Conservation (phyloP, 2,329 filamentous ascomycete genomes). For the Trichoderma sp. region DNA sequence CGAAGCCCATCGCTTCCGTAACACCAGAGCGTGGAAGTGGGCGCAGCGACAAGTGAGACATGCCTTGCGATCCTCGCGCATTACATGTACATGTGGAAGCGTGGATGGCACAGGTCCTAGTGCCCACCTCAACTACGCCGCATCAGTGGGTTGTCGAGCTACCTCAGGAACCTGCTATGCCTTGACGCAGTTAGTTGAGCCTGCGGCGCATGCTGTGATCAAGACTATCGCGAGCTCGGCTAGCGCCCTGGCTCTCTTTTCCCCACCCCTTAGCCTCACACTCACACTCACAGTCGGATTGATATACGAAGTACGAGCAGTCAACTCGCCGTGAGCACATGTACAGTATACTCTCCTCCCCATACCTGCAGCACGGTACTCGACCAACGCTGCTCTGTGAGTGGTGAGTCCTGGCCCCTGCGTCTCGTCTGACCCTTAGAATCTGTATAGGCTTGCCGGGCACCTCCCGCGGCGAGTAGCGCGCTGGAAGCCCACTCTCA, state of each 20-base stretch:
- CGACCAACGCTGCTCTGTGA: not conserved
- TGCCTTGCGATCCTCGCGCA: not conserved
- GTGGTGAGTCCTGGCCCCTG: not conserved
- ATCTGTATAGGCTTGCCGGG: not conserved
- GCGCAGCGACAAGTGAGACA: slow-evolving; percentile 7
- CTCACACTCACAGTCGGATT: not conserved
- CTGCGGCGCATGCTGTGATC: not conserved
- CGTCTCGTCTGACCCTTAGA: slow-evolving; percentile 1
- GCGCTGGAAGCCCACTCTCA: not conserved
- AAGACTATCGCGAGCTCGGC: slow-evolving; percentile 4
- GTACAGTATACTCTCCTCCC: not conserved
- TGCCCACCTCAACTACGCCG: not conserved
- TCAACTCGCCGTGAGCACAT: not conserved
- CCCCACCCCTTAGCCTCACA: slow-evolving; percentile 10
- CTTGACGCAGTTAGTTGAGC: not conserved
- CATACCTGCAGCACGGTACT: not conserved
- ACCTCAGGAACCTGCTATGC: slow-evolving; percentile 2
- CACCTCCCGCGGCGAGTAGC: not conserved
- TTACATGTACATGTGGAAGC: not conserved
- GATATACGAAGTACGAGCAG: slow-evolving; percentile 16
- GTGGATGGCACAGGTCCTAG: not conserved
- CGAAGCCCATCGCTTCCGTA: slow-evolving; percentile 17
- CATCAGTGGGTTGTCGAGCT: not conserved
- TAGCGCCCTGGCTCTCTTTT: slow-evolving; percentile 9
- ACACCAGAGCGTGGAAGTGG: slow-evolving; percentile 1